A percentile compares a stretch with the other conserved stretches of the same genome.
These are phyloP conservation scores for Scedosporium boydii DNA, from an alignment of 2,329 filamentous ascomycete genomes.

Conservation along the genomic window DNA sequence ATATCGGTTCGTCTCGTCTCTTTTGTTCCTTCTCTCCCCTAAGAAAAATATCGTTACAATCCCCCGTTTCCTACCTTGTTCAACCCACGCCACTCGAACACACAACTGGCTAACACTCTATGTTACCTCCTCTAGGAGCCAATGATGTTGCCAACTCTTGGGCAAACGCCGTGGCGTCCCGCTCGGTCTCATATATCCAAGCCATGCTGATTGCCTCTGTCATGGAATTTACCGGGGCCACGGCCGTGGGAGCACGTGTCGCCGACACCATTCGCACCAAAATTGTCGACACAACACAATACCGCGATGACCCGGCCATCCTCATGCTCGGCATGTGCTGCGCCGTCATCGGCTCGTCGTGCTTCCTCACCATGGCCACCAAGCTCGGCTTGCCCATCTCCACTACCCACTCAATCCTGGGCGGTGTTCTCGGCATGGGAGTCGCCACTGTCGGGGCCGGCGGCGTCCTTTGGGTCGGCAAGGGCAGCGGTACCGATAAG, in stretches of 20 bases:
- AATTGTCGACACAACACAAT: conserved; percentile 40
- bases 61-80: too few relatives aligned
- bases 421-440: conserved; percentile 50
- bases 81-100: background rate
- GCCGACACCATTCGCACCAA: conserved; percentile 54
- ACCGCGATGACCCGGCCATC: conserved; percentile 35
- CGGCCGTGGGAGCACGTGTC: conserved; percentile 51
- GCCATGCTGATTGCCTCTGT: conserved; percentile 48
- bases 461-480: conserved; percentile 44
- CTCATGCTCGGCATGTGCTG: conserved; percentile 52
- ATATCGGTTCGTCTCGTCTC: conserved; percentile 38
- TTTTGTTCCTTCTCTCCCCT: background rate
- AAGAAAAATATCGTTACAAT: background rate
- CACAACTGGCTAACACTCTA: background rate
- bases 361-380: conserved; percentile 48
- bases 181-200: conserved; percentile 53
- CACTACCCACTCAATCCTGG: conserved; percentile 52
- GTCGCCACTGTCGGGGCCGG: conserved; percentile 41
- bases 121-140: conserved; percentile 19
- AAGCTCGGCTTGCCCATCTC: conserved; percentile 48
- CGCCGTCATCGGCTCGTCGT: conserved; percentile 41
- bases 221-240: conserved; percentile 51
- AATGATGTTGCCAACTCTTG: conserved; percentile 70
- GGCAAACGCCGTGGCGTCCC: conserved; percentile 62
- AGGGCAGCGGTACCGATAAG: conserved; percentile 28